These are phyloP conservation scores for Millerozyma miso DNA, from an alignment of 805 yeast genomes.

Conservation along the genomic window DNA sequence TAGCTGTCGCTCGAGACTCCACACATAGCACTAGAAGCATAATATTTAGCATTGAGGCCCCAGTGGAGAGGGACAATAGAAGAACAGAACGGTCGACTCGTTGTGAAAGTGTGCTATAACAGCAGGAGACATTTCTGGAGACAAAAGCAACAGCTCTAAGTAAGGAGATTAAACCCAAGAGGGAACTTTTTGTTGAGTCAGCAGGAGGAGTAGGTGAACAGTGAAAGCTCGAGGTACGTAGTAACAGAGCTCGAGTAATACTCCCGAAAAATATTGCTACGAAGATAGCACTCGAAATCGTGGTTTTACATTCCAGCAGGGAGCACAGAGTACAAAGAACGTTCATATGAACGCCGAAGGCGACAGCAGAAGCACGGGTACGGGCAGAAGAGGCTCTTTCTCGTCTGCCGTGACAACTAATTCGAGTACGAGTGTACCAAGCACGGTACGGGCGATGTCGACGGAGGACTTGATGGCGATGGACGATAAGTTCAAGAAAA, in stretches of 20 bases:
- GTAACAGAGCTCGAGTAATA: no score
- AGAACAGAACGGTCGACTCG: background rate
- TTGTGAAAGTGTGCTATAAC: background rate
- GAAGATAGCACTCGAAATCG: no score
- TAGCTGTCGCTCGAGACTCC: no score
- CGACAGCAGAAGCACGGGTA: background rate
- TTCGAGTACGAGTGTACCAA: slow-evolving; percentile 18
- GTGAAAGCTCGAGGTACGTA: no score
- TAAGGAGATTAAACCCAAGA: background rate
- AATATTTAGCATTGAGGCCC: no score
- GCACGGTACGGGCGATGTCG: slow-evolving; percentile 26
- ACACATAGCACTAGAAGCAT: no score
- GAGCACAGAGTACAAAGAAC: background rate
- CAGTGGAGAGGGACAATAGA: no score
- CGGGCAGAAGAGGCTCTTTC: background rate
- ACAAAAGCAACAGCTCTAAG: background rate
- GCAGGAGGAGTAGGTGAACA: no score
- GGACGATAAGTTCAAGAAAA: slow-evolving; percentile 38
- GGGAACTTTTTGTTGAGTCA: background rate
- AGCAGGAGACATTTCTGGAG: background rate
- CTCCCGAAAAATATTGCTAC: no score
- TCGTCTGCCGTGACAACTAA: slow-evolving; percentile 21
- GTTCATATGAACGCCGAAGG: background rate
- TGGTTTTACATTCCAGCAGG: no score
- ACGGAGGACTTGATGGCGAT: slow-evolving; percentile 36